Evolutionary conservation across 1,139 yeast genomes (phyloP), one percentile per base, ranked within the genome.

Genomic region (Candida frijolesensis): DNA sequence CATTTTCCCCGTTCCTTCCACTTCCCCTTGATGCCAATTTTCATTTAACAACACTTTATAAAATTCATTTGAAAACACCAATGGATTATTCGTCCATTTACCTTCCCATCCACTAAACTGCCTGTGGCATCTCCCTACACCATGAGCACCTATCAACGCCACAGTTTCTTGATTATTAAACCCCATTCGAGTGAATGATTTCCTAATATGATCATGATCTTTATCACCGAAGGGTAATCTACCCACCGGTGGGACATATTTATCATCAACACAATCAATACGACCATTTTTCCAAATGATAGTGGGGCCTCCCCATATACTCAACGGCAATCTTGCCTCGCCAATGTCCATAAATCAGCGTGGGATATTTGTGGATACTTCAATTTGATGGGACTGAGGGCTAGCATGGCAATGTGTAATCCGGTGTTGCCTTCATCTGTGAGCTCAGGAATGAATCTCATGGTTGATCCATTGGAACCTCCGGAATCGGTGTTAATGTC

Each of bases 391-490:
- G 84, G 82, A 61, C 84, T 87, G 33, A 85, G 64, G 46, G 79
- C 80, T 25, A 72, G 62, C 46, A 85, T 73, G 1, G 88, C 87
- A 41, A 76, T 61, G 55, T 81, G 83, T 34, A 84, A 66, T 0
- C 89, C 89, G 16, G 79, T 78, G 59, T 84, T 84, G 22, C 86
- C 87, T 19, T 68, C 68, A 54, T 77, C 82, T 19, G 71, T 73
- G 29, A 74, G 65, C 54, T 78, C 83, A 18, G 80, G 80, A 0
- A 70, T 64, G 59, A 74, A 75, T 52, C 86, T 70, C 88, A 85
- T 84, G 14, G 89, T 84, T 12, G 85, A 79, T 2, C 89, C 89
- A 60, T 84, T 83, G 12, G 87, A 82, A 1, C 89, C 89, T 2
- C 89, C 90, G 2, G 84, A 81, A 10, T 79, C 79, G 4, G 80